A percentile compares a stretch with the other conserved stretches of the same genome.
phyloP scores from a whole-genome alignment of 2,329 filamentous ascomycete genomes.

The Davidsoniella australis region DNA sequence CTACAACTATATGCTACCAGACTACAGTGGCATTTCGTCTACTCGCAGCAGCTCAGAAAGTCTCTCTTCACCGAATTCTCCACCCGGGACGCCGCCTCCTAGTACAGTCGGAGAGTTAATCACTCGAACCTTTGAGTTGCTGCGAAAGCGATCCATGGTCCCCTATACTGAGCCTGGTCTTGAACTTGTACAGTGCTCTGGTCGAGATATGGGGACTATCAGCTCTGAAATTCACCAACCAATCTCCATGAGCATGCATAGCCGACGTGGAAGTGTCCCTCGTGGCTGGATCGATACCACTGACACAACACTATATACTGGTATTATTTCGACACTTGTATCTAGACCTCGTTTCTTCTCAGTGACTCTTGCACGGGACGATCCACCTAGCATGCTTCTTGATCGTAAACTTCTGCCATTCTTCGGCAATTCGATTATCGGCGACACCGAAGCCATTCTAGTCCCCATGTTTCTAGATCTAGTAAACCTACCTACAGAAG shows the following conservation, averaged over 20 bases:
- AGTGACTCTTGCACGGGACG: constrained; percentile 53
- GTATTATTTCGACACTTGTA: constrained; percentile 42
- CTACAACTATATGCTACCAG: constrained; percentile 18
- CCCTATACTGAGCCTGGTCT: constrained; percentile 54
- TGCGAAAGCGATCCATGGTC: constrained; percentile 59
- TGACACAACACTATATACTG: constrained; percentile 46
- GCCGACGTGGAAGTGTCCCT: constrained; percentile 14
- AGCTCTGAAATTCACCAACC: constrained; percentile 17
- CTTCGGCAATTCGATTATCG: constrained; percentile 59
- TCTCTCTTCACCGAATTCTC: constrained; percentile 21
- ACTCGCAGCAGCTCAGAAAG: constrained; percentile 18
- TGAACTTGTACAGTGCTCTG: constrained; percentile 68
- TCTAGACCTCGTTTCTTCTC: constrained; percentile 54
- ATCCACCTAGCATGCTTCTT: constrained; percentile 56
- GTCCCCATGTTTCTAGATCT: constrained; percentile 84
- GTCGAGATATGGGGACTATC: constrained; percentile 25
- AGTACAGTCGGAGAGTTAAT: constrained; percentile 69
- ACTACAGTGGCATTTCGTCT: constrained; percentile 12
- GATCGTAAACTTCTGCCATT: constrained; percentile 49
- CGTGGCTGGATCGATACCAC: constrained; percentile 39
- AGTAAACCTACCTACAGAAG: constrained; percentile 62
- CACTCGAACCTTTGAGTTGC: constrained; percentile 61
- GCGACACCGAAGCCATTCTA: constrained; percentile 52
- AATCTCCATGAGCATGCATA: constrained; percentile 15
- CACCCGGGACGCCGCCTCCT: constrained; percentile 57